Base-by-base conservation (phyloP, 2,329 filamentous ascomycete genomes). In the Phialophora macrospora region DNA sequence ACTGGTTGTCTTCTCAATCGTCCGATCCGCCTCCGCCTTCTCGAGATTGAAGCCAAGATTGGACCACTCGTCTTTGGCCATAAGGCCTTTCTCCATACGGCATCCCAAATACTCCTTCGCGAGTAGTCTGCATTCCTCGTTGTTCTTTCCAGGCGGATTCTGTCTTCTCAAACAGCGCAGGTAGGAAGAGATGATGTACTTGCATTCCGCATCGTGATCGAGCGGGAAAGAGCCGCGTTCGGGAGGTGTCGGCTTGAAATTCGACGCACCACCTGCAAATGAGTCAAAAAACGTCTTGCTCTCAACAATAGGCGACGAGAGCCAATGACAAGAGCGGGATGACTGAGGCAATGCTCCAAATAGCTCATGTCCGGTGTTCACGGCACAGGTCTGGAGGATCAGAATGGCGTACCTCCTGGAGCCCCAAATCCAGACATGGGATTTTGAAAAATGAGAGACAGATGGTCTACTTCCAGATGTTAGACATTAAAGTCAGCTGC, bases 171-270 rank as follows among this genome's bases (percentile, higher is more conserved):
- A 89, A 78, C 95, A 99, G 65, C 86, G 84, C 55, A 99, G 85
- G 75, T 99, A 99, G 60, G 84, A 84, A 64, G 85, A 85, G 87
- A 98, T 98, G 70, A 96, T 86, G 65, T 89, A 83, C 77, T 94
- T 97, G 84, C 95, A 99, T 82, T 99, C 95, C 74, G 92, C 92
- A 77, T 97, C 93, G 74, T 97, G 93, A 78, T 98, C 94, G 63
- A 98, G 87, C n/a, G 94, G 94, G 75, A 98, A 98, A 73, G 92
- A 96, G 63, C 94, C 94, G 73, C 93, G 88, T 77, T 97, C 91
- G 4, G 94, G 94, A 64, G 90, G 90, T 24, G 84, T 87, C 60
- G 90, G 90, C 76, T 90, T 92, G 65, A 83, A 79, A 75, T 85
- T 83, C 70, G 85, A 81, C 68, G 85, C 83, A 30, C 85, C 82